Base-by-base conservation (phyloP, 176 grass and related monocot species). In the Oryza australiensis region DNA sequence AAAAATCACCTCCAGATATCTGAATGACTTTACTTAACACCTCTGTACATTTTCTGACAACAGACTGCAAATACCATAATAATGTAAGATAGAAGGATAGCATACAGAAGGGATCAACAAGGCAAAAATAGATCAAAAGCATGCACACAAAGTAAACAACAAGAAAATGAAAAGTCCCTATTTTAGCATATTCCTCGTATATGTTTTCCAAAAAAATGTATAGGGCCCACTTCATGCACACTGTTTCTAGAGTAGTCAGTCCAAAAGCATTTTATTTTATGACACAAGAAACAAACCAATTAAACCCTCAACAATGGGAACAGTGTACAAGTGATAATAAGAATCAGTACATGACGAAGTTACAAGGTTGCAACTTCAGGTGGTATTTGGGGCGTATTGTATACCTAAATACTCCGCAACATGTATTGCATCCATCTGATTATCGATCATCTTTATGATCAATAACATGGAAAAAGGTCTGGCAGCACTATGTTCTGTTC, bases 1-100 rank as follows among this genome's bases (percentile, higher is more conserved):
- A 98, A 86, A 98, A 98, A 67, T 91, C 80, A 3, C 92, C 95
- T 62, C 95, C 95, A 69, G 90, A 94, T 80, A 98, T 88, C 83
- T 64, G 41, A 53, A 95, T 82, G 70, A 68, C 72, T 90, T 77
- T 84, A 62, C 88, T 87, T 73, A 98, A 38, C 26, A 98, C 88
- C 81, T 85, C 73, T 4, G 83, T 93, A 77, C 95, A 95, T 89
- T 88, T 93, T 86, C 83, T 94, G 74, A 98, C 87, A 72, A 87
- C 83, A 18, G 92, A 74, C 95, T 95, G 86, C 62, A 90, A 46
- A 70, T 69, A 70, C 33, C 74, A 35, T 55, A 85, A 26, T 85
- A 48, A 46, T 8, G 70, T 85, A 63, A 82, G 55, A 24, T 60
- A 60, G 62, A 83, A 20, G 84, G 70, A 77, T 38, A 83, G 77